phyloP scores from a whole-genome alignment of 2,329 filamentous ascomycete species.

The Trichoderma pleuroti region DNA sequence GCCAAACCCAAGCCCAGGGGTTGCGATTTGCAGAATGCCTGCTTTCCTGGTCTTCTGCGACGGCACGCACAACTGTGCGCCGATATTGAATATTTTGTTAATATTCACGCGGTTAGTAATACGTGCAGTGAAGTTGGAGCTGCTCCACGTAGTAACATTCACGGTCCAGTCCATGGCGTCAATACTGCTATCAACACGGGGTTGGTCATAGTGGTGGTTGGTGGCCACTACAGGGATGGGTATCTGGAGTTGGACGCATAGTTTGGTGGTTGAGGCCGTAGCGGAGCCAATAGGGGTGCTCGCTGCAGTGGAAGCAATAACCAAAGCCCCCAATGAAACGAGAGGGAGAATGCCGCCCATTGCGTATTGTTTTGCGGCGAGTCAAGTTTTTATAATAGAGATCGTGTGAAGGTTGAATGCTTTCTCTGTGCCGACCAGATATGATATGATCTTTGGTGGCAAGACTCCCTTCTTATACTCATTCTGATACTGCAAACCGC shows the following conservation, averaged over 20 bases:
- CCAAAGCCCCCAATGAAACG: not conserved
- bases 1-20: not conserved
- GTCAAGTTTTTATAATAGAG: not conserved
- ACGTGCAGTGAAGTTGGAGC: not conserved
- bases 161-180: not conserved
- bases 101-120: not conserved
- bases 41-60: not conserved
- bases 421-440: too few relatives aligned
- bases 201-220: conserved; percentile 1
- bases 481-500: not conserved
- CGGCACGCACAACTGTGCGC: not conserved
- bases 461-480: too few relatives aligned
- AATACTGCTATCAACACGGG: not conserved
- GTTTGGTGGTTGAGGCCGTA: too few relatives aligned
- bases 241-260: not conserved
- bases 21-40: not conserved
- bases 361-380: not conserved
- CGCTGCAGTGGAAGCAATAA: not conserved
- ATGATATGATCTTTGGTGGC: too few relatives aligned
- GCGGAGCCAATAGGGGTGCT: too few relatives aligned
- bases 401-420: not conserved
- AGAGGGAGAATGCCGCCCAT: not conserved
- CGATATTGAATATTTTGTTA: not conserved
- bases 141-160: not conserved
- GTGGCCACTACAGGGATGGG: not conserved